Evolutionary conservation across 1,139 yeast species (phyloP).

Genomic region (Scheffersomyces stambukii): DNA sequence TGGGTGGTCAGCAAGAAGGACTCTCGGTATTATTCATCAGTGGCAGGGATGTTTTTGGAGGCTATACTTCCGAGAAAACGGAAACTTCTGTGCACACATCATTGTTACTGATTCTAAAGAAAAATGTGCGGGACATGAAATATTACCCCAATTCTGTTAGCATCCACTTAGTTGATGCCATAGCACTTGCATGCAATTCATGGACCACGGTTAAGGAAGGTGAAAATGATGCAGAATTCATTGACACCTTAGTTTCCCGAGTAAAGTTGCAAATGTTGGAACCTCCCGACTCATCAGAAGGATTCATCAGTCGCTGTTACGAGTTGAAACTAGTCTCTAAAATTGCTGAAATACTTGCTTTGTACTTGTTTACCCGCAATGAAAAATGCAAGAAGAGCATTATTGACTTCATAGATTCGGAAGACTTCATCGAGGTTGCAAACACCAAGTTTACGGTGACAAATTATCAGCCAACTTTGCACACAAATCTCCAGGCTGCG

Average conservation of each 20-base stretch:
- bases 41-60: conserved; percentile 56
- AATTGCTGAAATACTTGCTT: conserved; percentile 70
- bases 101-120: conserved; percentile 56
- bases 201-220: conserved; percentile 60
- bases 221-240: conserved; percentile 47
- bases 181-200: conserved; percentile 61
- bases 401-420: conserved; percentile 37
- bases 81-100: conserved; percentile 24
- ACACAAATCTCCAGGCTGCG: conserved; percentile 17
- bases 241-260: conserved; percentile 45
- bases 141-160: conserved; percentile 56
- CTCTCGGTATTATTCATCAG: conserved; percentile 71
- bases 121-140: conserved; percentile 48
- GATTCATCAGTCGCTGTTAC: conserved; percentile 45
- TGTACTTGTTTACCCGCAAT: conserved; percentile 60
- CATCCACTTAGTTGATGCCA: conserved; percentile 59
- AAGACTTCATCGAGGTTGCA: conserved; percentile 27
- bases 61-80: conserved; percentile 14
- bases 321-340: conserved; percentile 58
- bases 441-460: conserved; percentile 26
- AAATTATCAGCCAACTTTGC: conserved; percentile 38
- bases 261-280: conserved; percentile 19
- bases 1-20: conserved; percentile 83
- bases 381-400: conserved; percentile 38
- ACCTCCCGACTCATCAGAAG: conserved; percentile 19